Base-by-base conservation (phyloP, 805 yeast species). In the Barnettozyma sp. region DNA sequence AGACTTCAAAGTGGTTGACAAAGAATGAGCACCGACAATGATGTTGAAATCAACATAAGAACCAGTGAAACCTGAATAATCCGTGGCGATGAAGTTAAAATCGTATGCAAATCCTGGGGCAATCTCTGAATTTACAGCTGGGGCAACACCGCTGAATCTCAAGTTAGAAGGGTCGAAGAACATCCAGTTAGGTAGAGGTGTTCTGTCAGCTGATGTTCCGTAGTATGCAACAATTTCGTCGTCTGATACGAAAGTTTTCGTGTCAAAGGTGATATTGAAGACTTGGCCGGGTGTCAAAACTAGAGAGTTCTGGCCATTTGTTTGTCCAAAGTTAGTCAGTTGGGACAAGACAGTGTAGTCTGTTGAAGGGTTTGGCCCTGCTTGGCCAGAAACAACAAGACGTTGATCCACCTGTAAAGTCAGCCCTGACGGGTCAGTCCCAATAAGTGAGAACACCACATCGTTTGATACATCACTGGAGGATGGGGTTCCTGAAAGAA, bases 131-230 rank as follows among this genome's bases (percentile, higher is more conserved):
- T 84, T 81, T 22, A 84, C 84, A 7, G 81, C 66, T 9, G 98
- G 98, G 1, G 95, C 90, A 2, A 80, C 78, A 22, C 98, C 98
- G 28, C 76, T 67, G 58, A 87, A 90, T 15, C 82, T 71, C 44
- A 85, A 62, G 25, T 67, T 65, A 5, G 70, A 50, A 3, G 66
- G 48, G 51, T 86, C 78, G 54, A 90, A 92, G 36, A 62, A 59
- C 34, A 86, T 64, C 97, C 98, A 92, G 52, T 76, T 80, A 25
- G 98, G 98, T 38, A 92, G 66, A 3, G 98, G 90, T 1, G 95
- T 73, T 54, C 88, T 74, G 56, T 84, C 86, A 11, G 68, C 60
- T n/a, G 88, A 76, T 44, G 82, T 71, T 15, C 96, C 96, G 52
- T 84, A 82, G 60, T 82, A 85, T 7, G 79, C 78, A 13, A 71